Evolutionary conservation across 306 rosid genomes (phyloP).

Genomic region (Arachis hypogaea): DNA sequence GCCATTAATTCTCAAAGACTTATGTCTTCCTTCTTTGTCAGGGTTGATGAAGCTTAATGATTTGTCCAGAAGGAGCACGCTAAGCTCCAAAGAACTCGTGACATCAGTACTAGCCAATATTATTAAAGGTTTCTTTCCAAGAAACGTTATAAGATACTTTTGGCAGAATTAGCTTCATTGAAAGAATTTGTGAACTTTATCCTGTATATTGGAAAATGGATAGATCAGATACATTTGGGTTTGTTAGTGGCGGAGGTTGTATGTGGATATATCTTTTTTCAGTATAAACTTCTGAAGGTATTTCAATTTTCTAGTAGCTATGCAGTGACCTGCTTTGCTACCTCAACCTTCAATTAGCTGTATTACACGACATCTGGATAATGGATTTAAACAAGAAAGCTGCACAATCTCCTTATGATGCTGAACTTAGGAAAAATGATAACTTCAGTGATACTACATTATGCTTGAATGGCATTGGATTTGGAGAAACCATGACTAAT

Average conservation of each 20-base stretch:
- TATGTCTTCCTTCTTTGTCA: constrained; percentile 41
- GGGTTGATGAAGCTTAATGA: constrained; percentile 82
- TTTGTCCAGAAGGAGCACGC: constrained; percentile 65
- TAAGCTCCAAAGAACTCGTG: constrained; percentile 67
- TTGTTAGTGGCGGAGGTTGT: constrained; percentile 80
- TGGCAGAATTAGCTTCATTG: constrained; percentile 38
- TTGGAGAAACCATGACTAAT: constrained; percentile 57
- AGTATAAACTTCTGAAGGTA: constrained; percentile 34
- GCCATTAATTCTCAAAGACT: constrained; percentile 13
- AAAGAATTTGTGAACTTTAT: constrained; percentile 38
- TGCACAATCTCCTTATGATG: constrained; percentile 58
- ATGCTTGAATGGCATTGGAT: constrained; percentile 66
- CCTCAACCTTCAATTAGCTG: constrained; percentile 50
- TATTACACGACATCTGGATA: constrained; percentile 46
- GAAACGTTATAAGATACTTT: constrained; percentile 81
- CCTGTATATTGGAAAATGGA: constrained; percentile 57
- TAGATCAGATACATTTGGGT: constrained; percentile 88
- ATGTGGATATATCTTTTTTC: constrained; percentile 45
- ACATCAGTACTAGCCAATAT: constrained; percentile 50
- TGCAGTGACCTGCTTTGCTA: constrained; percentile 50
- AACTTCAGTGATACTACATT: constrained; percentile 72
- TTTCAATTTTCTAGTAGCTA: constrained; percentile 40
- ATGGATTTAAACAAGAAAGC: constrained; percentile 83
- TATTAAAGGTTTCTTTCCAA: constrained; percentile 84
- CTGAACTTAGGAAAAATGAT: constrained; percentile 56